phyloP scores from a whole-genome alignment of 768 basidiomycete genomes.

The Phaffia tasmanica region DNA sequence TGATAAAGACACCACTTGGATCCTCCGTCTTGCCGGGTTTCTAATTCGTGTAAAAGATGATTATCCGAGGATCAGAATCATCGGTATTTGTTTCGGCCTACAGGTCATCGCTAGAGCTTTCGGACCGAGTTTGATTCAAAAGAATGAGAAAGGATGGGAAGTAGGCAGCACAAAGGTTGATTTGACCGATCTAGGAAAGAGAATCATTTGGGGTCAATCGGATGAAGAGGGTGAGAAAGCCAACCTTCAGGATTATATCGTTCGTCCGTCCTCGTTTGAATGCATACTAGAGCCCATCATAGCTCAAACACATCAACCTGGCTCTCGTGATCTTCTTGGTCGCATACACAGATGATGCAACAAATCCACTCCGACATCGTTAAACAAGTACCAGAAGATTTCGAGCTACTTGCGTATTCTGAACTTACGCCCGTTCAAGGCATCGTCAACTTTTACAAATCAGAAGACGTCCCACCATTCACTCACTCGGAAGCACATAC shows the following conservation, averaged over 20 bases:
- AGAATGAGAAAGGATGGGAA: constrained; percentile 33
- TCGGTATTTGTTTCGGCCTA: constrained; percentile 32
- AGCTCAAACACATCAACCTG: not conserved
- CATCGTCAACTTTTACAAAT: constrained; percentile 30
- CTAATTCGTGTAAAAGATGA: constrained; percentile 31
- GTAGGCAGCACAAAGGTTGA: constrained; percentile 30
- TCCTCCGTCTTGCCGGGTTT: constrained; percentile 31
- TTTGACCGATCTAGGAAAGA: constrained; percentile 30
- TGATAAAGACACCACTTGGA: constrained; percentile 30
- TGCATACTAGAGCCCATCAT: no score
- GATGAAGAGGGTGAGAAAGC: constrained; percentile 11
- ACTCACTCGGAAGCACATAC: constrained; percentile 29
- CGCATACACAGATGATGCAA: constrained; percentile 28
- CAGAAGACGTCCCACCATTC: constrained; percentile 28
- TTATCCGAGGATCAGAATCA: constrained; percentile 29
- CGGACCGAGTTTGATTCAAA: constrained; percentile 28
- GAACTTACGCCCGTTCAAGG: constrained; percentile 30
- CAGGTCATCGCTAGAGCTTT: constrained; percentile 32
- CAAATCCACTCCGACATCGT: constrained; percentile 34
- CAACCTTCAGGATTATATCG: constrained; percentile 27
- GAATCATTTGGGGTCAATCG: constrained; percentile 28
- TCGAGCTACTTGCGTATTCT: constrained; percentile 29
- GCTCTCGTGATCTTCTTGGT: not conserved
- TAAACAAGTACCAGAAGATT: constrained; percentile 26
- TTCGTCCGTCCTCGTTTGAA: constrained; percentile 9